Conservation (phyloP, 306 rosid species). For the apple (Malus domestica) region DNA sequence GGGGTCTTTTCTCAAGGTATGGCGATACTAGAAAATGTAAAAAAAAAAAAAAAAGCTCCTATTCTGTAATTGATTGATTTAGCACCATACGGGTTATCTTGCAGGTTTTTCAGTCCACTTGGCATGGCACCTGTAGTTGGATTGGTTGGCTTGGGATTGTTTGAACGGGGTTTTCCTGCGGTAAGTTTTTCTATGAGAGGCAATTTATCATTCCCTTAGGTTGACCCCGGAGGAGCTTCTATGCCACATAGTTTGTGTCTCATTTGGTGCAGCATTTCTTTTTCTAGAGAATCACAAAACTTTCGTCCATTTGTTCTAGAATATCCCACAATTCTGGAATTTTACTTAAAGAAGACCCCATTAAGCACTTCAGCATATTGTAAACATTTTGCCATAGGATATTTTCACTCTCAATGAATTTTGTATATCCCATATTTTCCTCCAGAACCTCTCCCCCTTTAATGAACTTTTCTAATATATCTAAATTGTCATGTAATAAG, state of each 20-base stretch:
- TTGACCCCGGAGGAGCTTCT: not conserved
- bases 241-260: not conserved
- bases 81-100: constrained; percentile 16
- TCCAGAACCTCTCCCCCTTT: not conserved
- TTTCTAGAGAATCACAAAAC: not conserved
- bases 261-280: not conserved
- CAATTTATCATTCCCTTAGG: not conserved
- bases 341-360: not conserved
- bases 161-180: constrained; percentile 79
- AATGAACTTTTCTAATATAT: not conserved
- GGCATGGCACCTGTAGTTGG: constrained; percentile 98
- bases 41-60: not conserved
- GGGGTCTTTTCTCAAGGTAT: constrained; percentile 95
- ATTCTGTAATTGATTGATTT: constrained; percentile 4
- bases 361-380: not conserved
- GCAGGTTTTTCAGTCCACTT: constrained; percentile 95
- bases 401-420: not conserved
- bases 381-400: too few species aligned
- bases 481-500: too few species aligned
- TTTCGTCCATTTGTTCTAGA: not conserved
- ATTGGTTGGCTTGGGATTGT: constrained; percentile 85
- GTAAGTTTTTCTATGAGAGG: constrained; percentile 35
- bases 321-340: not conserved
- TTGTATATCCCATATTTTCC: not conserved
- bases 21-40: constrained; percentile 2